phyloP scores from a whole-genome alignment of 2,329 filamentous ascomycete species.

The Penicillium brasilianum region DNA sequence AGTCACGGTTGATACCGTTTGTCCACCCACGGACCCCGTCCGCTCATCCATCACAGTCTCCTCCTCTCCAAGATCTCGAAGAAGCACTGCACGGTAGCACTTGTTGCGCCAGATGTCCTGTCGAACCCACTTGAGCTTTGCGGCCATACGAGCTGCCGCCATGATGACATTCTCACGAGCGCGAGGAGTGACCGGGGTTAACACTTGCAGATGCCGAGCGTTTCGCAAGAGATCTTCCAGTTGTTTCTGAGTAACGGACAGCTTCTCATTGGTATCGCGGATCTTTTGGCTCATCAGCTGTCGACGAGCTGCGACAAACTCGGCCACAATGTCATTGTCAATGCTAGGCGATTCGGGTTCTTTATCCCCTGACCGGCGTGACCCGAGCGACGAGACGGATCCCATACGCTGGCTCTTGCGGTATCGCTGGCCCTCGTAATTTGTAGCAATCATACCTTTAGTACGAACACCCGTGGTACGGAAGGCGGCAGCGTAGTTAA shows the following conservation, averaged over 20 bases:
- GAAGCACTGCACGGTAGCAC: slow-evolving; percentile 87
- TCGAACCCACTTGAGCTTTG: slow-evolving; percentile 90
- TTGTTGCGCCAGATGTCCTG: slow-evolving; percentile 91
- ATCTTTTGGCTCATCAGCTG: slow-evolving; percentile 86
- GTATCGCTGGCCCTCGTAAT: slow-evolving; percentile 77
- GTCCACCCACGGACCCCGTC: slow-evolving; percentile 38
- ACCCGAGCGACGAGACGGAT: slow-evolving; percentile 58
- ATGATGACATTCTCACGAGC: slow-evolving; percentile 85
- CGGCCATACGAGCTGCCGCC: slow-evolving; percentile 81
- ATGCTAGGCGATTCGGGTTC: slow-evolving; percentile 76
- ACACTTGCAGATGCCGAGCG: slow-evolving; percentile 83
- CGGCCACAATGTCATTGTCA: slow-evolving; percentile 78
- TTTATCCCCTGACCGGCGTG: slow-evolving; percentile 69
- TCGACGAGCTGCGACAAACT: slow-evolving; percentile 80
- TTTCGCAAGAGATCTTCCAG: slow-evolving; percentile 85
- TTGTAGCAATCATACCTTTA: slow-evolving; percentile 81
- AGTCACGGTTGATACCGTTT: slow-evolving; percentile 17
- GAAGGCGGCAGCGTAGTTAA: slow-evolving; percentile 96
- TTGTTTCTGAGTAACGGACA: slow-evolving; percentile 73
- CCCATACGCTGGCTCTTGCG: slow-evolving; percentile 68
- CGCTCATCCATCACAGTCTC: slow-evolving; percentile 23
- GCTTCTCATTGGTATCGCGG: slow-evolving; percentile 77
- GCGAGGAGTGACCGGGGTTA: slow-evolving; percentile 89
- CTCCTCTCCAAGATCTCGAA: slow-evolving; percentile 85
- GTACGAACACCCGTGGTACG: slow-evolving; percentile 89